Evolutionary conservation across 441 rosid genomes (phyloP).

Genomic region (Erodium moschatum): DNA sequence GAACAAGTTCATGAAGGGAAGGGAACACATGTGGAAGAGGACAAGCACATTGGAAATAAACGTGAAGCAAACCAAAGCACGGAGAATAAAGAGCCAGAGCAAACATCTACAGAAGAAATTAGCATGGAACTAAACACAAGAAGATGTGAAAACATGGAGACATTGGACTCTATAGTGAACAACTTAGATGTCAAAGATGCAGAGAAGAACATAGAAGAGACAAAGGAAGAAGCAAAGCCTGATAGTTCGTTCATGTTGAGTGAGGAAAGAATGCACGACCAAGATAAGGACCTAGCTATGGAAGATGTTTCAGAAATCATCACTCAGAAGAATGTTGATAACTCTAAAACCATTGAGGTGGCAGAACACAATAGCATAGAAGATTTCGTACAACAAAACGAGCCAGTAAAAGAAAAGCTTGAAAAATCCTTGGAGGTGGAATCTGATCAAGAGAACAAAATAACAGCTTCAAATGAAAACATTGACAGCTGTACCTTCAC

Average conservation of each 20-base stretch:
- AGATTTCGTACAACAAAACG: neutral
- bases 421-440: neutral
- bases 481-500: neutral
- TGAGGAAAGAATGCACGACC: neutral
- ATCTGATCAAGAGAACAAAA: constrained; percentile 1
- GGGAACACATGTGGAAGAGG: constrained; percentile 16
- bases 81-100: constrained; percentile 16
- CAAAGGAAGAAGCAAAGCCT: constrained; percentile 18
- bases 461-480: neutral
- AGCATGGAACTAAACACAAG: constrained; percentile 20
- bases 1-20: constrained; percentile 25
- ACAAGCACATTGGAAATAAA: constrained; percentile 20
- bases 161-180: constrained; percentile 16
- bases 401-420: neutral
- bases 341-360: neutral
- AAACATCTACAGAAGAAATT: constrained; percentile 8
- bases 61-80: constrained; percentile 19
- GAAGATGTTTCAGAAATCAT: neutral
- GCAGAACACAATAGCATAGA: neutral
- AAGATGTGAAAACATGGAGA: constrained; percentile 20
- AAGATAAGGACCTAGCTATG: neutral
- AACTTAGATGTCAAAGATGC: constrained; percentile 12
- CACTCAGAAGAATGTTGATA: neutral
- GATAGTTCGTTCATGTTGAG: neutral
- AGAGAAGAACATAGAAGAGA: constrained; percentile 15